Percentiles rank a stretch among this genome's conserved stretches.
phyloP scores from a whole-genome alignment of 257 asterid species.

The Penstemon davidsonii region DNA sequence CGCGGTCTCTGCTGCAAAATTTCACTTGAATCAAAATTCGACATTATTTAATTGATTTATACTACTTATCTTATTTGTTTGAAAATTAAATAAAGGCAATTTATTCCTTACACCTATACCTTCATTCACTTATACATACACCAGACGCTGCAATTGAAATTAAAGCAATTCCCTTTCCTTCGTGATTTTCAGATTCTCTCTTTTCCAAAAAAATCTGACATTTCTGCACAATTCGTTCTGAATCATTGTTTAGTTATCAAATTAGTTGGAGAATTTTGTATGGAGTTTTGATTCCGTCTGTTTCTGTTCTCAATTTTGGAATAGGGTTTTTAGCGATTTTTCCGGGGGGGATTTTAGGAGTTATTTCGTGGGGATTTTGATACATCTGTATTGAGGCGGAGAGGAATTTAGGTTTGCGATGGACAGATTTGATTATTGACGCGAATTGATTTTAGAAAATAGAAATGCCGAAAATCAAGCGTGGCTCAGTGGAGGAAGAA shows the following conservation, averaged over 20 bases:
- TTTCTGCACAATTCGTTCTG: neutral
- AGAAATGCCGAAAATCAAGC: constrained; percentile 74
- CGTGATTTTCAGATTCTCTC: constrained; percentile 1
- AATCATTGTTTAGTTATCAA: constrained; percentile 10
- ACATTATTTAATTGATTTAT: neutral
- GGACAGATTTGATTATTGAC: constrained; percentile 24
- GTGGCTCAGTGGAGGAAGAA: constrained; percentile 48
- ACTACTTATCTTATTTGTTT: neutral
- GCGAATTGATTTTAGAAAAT: constrained; percentile 44
- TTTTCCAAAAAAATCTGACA: neutral
- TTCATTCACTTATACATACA: constrained; percentile 28
- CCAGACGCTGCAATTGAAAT: constrained; percentile 19
- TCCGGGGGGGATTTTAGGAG: neutral
- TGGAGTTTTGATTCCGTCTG: constrained; percentile 21
- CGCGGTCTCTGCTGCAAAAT: constrained; percentile 57
- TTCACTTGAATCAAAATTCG: constrained; percentile 27
- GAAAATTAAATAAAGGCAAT: neutral
- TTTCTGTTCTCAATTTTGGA: constrained; percentile 27
- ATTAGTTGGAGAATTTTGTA: constrained; percentile 7
- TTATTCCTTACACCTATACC: constrained; percentile 17
- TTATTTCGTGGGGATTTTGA: constrained; percentile 23
- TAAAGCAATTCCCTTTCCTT: constrained; percentile 15
- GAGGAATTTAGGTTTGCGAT: constrained; percentile 32
- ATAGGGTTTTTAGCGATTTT: constrained; percentile 33
- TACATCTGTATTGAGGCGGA: neutral